A percentile compares a stretch with the other conserved stretches of the same genome.
These are phyloP conservation scores for Spathaspora boniae DNA, from an alignment of 805 yeast species.

Conservation along the genomic window DNA sequence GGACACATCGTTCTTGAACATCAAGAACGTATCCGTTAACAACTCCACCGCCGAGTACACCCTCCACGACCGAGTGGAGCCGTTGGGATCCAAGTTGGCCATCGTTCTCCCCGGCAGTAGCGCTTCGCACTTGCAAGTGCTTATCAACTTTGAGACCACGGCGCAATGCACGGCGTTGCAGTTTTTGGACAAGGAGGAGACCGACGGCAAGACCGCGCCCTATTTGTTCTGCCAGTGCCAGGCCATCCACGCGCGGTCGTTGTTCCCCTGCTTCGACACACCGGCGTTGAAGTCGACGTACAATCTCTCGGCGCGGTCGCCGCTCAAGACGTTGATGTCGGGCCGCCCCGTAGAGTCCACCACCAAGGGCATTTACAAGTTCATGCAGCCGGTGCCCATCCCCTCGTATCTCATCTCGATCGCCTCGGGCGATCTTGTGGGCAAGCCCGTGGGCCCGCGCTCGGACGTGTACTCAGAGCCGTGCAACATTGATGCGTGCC, in stretches of 20 bases:
- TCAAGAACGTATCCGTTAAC: constrained; percentile 28
- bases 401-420: constrained; percentile 82
- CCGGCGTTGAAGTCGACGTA: constrained; percentile 76
- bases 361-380: constrained; percentile 21
- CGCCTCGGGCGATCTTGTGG: constrained; percentile 75
- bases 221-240: constrained; percentile 87
- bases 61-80: constrained; percentile 42
- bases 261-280: constrained; percentile 89
- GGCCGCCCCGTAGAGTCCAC: constrained; percentile 46
- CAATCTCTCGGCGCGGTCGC: constrained; percentile 55
- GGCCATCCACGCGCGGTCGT: constrained; percentile 84
- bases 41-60: constrained; percentile 24
- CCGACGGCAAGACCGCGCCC: constrained; percentile 67
- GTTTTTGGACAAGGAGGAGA: constrained; percentile 71
- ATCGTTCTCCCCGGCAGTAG: constrained; percentile 4
- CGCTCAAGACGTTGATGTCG: constrained; percentile 68
- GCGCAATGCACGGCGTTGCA: constrained; percentile 78
- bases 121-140: neutral
- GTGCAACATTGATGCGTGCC: constrained; percentile 57
- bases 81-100: constrained; percentile 48
- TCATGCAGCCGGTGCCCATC: constrained; percentile 75
- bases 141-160: constrained; percentile 66
- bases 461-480: constrained; percentile 83
- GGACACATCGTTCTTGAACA: constrained; percentile 63
- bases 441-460: constrained; percentile 77